Evolutionary conservation across 495 filamentous ascomycete genomes (phyloP), one percentile per base, ranked within the genome.

Genomic region (Aeminium ludgeri): DNA sequence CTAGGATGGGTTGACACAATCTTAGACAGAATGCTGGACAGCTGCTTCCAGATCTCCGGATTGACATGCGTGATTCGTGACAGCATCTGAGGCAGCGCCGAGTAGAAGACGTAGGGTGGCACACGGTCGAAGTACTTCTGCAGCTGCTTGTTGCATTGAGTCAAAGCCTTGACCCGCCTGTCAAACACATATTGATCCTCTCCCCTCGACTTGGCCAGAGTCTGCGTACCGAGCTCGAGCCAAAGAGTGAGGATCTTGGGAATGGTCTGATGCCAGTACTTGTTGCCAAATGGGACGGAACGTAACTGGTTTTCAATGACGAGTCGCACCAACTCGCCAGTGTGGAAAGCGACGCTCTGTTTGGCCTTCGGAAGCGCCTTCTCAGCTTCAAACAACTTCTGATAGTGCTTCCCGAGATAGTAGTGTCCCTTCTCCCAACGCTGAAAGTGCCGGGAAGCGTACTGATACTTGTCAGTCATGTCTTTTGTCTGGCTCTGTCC

Each of bases 381-480:
- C 54, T 96, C 84, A 0, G 82, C 80, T 50, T 96, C 86, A 15
- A 93, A 66, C 12, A 96, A 70, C 55, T 95, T 99, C 55, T 94
- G 92, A 66, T 96, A 99, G 59, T 96, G 82, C 42, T 86, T 87
- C 10, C 89, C 89, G 13, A 99, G 69, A 59, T 95, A 92, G 58
- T 95, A 96, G 56, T 94, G 82, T 0, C 82, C 86, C 60, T 93
- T 94, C 51, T 99, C 91, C 86, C 86, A 99, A 45, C 73, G 76
- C 34, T 61, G 51, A 49, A 68, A 65, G 7, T 66, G 63, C 48
- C 64, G 70, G 13, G 72, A 64, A 6, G 85, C 86, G 43, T 76
- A 66, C 30, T 78, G 76, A 56, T 93, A 96, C 55, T 82, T 74
- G 13, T 73, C 66, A 20, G 81, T 74, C 41, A 95, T 72, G 4